These are phyloP conservation scores for Dioszegia crocea DNA, from an alignment of 768 basidiomycete species.

Conservation along the genomic window DNA sequence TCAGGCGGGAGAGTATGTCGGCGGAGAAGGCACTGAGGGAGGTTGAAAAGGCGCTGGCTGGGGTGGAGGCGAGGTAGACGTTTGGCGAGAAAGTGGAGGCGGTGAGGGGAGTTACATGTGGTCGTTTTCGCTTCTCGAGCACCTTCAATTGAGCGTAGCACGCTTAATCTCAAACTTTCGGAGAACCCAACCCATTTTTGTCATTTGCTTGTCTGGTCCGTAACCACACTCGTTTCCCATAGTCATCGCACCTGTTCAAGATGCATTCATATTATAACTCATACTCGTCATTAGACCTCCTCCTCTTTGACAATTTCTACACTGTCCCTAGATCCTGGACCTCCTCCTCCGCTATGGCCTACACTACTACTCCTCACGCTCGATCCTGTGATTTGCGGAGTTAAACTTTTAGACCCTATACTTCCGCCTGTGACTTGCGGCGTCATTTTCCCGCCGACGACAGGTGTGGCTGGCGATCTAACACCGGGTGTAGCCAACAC, in stretches of 20 bases:
- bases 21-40: slow-evolving; percentile 48
- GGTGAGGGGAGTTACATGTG: too few relatives aligned
- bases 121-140: too few relatives aligned
- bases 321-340: not conserved
- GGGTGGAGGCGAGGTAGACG: slow-evolving; percentile 21
- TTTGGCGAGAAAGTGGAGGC: not conserved
- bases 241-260: not conserved
- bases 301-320: not conserved
- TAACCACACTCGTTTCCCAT: not conserved
- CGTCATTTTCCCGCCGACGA: slow-evolving; percentile 10
- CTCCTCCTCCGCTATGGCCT: not conserved
- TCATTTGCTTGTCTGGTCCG: not conserved
- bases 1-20: slow-evolving; percentile 35
- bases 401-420: not conserved
- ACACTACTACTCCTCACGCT: not conserved
- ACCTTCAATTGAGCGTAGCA: too few relatives aligned
- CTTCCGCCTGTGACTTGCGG: slow-evolving; percentile 28
- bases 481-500: not conserved
- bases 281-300: not conserved
- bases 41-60: slow-evolving; percentile 42
- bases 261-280: slow-evolving; percentile 4
- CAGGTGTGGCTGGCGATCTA: not conserved
- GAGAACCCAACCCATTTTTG: not conserved
- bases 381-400: not conserved
- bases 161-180: not conserved